Base-by-base conservation (phyloP, 139 green algal genomes). In the Eudorina sp. region DNA sequence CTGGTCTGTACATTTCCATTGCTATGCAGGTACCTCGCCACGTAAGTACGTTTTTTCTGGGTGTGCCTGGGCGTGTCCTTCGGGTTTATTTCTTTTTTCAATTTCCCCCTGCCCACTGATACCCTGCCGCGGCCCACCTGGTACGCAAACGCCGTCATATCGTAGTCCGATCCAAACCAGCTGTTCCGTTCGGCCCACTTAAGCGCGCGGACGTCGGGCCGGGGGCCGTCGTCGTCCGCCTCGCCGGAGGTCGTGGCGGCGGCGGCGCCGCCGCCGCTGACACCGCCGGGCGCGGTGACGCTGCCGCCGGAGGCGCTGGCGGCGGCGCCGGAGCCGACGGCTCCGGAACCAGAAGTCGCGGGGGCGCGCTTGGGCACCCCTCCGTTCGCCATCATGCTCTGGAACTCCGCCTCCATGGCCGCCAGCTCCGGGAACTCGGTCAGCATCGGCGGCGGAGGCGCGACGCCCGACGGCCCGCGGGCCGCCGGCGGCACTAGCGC, bases 71-170 rank as follows among this genome's bases (percentile, higher is more conserved):
- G n/a, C n/a, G n/a, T n/a, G n/a, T n/a, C n/a, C n/a, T n/a, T n/a
- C n/a, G n/a, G n/a, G n/a, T n/a, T n/a, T n/a, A n/a, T n/a, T n/a
- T n/a, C n/a, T n/a, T n/a, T n/a, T n/a, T n/a, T n/a, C n/a, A n/a
- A n/a, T n/a, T n/a, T n/a, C n/a, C n/a, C n/a, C n/a, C n/a, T n/a
- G n/a, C n/a, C n/a, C n/a, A n/a, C n/a, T n/a, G n/a, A n/a, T n/a
- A n/a, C 53, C 53, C 53, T 60, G 53, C 53, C 53, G 16, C 53
- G 16, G 53, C 53, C 18, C 27, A 92, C 89, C 74, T 89, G 68
- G 89, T 95, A 95, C 14, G 92, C 92, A 36, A 85, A 92, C 29
- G 72, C 79, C 0, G 93, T 96, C 93, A 96, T 95, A 16, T 93
- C 89, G 25, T 81, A 53, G 69, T 96, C 91, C 0, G 38, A 84